Conservation (phyloP, 2,329 filamentous ascomycete genomes). For the Calycina herbarum region DNA sequence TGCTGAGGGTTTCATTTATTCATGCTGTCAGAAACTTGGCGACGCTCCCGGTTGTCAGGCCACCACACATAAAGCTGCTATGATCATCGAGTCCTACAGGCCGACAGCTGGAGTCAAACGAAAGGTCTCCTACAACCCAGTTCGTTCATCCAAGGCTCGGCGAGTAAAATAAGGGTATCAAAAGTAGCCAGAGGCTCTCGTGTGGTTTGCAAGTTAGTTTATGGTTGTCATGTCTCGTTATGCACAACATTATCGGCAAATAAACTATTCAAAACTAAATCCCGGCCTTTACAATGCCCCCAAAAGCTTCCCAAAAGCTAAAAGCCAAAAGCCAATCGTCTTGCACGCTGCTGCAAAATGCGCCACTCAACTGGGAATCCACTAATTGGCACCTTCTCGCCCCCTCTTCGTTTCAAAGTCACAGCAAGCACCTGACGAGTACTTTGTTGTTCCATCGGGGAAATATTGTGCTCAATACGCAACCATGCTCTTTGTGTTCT, state of each 20-base stretch:
- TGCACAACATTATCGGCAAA: neutral
- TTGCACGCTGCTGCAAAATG: neutral
- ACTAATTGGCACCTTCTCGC: neutral
- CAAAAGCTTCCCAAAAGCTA: too few species aligned
- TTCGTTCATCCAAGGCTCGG: neutral
- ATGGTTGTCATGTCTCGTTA: neutral
- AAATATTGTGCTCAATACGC: conserved; percentile 7
- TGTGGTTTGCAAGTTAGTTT: neutral
- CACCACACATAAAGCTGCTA: neutral
- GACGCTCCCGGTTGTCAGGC: neutral
- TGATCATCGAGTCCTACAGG: neutral
- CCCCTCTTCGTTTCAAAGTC: neutral
- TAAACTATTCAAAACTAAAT: neutral
- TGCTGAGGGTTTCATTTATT: neutral
- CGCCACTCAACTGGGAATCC: neutral
- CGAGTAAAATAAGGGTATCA: neutral
- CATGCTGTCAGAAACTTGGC: neutral
- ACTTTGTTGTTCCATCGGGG: neutral
- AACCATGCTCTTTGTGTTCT: conserved; percentile 7
- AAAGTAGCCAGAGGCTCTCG: neutral
- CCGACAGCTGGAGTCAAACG: neutral
- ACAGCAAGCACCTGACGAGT: conserved; percentile 8
- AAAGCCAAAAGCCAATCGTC: neutral
- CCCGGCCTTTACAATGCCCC: too few species aligned
- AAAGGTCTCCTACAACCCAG: neutral